phyloP scores from a whole-genome alignment of 140 eudicot species.

The Oenanthe javanica region DNA sequence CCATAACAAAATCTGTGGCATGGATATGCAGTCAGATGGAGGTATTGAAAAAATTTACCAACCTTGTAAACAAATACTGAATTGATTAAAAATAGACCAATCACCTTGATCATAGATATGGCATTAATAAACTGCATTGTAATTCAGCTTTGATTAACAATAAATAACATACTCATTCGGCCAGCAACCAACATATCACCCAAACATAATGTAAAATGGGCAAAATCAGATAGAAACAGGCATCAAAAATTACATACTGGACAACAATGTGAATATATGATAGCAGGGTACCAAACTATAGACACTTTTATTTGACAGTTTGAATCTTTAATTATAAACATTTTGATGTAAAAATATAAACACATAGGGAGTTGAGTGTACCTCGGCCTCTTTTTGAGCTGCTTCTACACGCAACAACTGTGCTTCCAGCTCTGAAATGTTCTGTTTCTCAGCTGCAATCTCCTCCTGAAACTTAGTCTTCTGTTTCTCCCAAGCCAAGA shows the following conservation, averaged over 20 bases:
- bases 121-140: neutral
- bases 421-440: constrained; percentile 50
- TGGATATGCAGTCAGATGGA: neutral
- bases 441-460: constrained; percentile 74
- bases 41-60: neutral
- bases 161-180: neutral
- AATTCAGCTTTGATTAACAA: neutral
- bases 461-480: constrained; percentile 85
- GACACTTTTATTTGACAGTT: neutral
- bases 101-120: neutral
- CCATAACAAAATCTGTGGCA: neutral
- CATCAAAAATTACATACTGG: neutral
- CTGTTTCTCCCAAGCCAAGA: constrained; percentile 93
- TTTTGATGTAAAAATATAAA: neutral
- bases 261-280: neutral
- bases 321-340: neutral
- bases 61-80: neutral
- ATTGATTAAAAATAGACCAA: neutral
- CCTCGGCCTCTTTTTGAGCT: constrained; percentile 74
- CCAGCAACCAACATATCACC: neutral
- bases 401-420: constrained; percentile 54
- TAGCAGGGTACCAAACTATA: neutral
- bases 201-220: neutral
- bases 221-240: neutral
- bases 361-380: constrained; percentile 15